Conservation (phyloP, 1,284 basidiomycete species). For the Trichosporon sp. region DNA sequence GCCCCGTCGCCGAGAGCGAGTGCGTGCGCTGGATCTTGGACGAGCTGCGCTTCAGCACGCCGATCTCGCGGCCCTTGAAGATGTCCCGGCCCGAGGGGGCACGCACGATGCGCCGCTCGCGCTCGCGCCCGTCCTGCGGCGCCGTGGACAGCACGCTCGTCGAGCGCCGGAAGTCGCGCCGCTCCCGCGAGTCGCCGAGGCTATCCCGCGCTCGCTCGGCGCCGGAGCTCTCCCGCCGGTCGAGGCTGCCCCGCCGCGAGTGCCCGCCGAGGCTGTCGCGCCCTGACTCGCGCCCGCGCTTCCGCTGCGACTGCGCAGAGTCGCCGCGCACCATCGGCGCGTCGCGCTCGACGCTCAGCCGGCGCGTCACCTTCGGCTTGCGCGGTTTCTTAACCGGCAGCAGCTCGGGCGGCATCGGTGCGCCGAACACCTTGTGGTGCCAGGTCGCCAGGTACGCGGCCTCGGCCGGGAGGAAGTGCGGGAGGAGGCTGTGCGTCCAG, state of each 20-base stretch:
- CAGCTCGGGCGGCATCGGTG: slow-evolving; percentile 28
- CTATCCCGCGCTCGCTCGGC: too few relatives aligned
- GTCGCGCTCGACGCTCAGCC: slow-evolving; percentile 9
- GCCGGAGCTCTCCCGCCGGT: not conserved
- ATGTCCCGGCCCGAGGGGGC: slow-evolving; percentile 40
- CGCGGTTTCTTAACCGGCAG: slow-evolving; percentile 34
- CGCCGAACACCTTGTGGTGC: slow-evolving; percentile 42
- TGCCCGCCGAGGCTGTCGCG: not conserved
- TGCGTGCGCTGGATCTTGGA: slow-evolving; percentile 15
- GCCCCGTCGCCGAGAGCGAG: slow-evolving; percentile 11
- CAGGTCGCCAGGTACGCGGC: slow-evolving; percentile 28
- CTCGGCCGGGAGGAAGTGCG: slow-evolving; percentile 28
- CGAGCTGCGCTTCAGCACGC: slow-evolving; percentile 6
- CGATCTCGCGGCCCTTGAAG: slow-evolving; percentile 23
- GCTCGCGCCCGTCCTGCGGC: not conserved
- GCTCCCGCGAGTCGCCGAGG: too few relatives aligned
- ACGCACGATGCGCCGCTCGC: slow-evolving; percentile 11
- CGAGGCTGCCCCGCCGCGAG: not conserved
- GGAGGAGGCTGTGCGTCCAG: slow-evolving; percentile 24
- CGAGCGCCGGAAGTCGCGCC: slow-evolving; percentile 1
- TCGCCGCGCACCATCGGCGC: not conserved
- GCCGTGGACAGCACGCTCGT: not conserved
- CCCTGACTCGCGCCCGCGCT: not conserved
- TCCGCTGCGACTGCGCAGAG: not conserved
- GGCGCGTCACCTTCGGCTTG: slow-evolving; percentile 35